A percentile compares a stretch with the other conserved stretches of the same genome.
Evolutionary conservation across 2,329 filamentous ascomycete genomes (phyloP).

Genomic region (Acrodontium crateriforme): DNA sequence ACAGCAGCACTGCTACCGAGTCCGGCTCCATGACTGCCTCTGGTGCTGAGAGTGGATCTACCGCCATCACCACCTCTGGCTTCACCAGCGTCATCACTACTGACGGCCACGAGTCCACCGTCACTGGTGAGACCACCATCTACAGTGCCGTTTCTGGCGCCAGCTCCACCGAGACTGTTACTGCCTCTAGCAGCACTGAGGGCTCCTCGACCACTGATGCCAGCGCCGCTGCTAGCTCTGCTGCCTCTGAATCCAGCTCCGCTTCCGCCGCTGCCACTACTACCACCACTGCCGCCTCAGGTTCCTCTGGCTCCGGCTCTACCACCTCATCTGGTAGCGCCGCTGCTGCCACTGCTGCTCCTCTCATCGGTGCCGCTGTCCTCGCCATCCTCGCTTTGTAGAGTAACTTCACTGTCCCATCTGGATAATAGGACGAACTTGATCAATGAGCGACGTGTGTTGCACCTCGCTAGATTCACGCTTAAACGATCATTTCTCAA

Average conservation of each 20-base stretch:
- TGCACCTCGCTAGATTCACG: no score
- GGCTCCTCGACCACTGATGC: slow-evolving; percentile 1
- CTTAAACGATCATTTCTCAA: no score
- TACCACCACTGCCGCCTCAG: not conserved
- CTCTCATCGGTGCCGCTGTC: not conserved
- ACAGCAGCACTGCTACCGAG: slow-evolving; percentile 4
- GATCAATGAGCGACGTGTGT: no score
- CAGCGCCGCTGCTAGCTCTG: slow-evolving; percentile 4
- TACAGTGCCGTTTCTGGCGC: slow-evolving; percentile 9
- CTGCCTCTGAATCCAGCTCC: not conserved
- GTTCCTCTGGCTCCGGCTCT: not conserved
- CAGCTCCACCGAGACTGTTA: slow-evolving; percentile 3
- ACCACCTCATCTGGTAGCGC: not conserved
- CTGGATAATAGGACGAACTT: no score
- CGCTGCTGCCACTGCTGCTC: not conserved
- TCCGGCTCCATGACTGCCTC: not conserved
- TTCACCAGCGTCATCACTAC: slow-evolving; percentile 18
- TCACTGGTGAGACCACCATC: slow-evolving; percentile 22
- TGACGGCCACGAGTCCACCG: slow-evolving; percentile 15
- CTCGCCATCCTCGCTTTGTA: not conserved
- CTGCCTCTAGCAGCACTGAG: slow-evolving; percentile 1
- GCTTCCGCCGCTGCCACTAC: slow-evolving; percentile 1
- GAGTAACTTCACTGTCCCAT: no score
- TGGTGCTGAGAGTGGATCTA: not conserved
- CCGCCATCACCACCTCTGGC: slow-evolving; percentile 17